Base-by-base conservation (phyloP, 345 rosid genomes). In the Acer campestre region DNA sequence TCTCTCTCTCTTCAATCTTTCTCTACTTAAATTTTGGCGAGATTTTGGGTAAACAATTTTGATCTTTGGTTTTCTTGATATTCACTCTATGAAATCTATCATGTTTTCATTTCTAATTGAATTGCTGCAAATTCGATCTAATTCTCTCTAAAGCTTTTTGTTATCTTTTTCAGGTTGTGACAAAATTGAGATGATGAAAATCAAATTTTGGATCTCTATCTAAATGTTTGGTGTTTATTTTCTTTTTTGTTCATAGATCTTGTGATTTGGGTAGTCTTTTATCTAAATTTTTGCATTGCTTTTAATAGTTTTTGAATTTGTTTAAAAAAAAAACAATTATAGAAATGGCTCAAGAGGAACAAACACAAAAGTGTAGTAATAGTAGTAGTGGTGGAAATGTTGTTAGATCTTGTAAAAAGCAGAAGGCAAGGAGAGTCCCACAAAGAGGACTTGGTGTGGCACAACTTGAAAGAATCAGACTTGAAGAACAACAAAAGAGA, bases 391-490 rank as follows among this genome's bases (percentile, higher is more conserved):
- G 82, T 17, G 75, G 68, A 14, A 58, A 62, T 56, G 27, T 49
- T 17, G 79, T 76, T 10, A 78, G 80, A 73, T 89, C 86, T 64
- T 76, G 78, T 66, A 87, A 77, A 74, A 83, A 81, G 44, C 86
- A 78, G 35, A 87, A 89, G 83, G 84, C 83, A 23, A 89, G 82
- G 77, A 89, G 80, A 55, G 83, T 85, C 7, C 92, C 94, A 25
- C 91, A 90, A 75, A 86, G 92, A 80, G 94, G 94, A 49, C 88
- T 90, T 25, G 94, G 94, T 76, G 92, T 87, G 61, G 92, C 94
- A 9, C 92, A 90, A 68, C 83, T 90, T 62, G 94, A 90, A 77
- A 89, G 77, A 78, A 89, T 90, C 71, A 86, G 92, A 61, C 58
- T 90, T 2, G 88, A 89, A 79, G 88, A 89, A 79, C 90, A 89